Percentiles rank a stretch among this genome's conserved stretches.
Conservation (phyloP, 2,329 filamentous ascomycete species). For the Clonostachys chloroleuca region DNA sequence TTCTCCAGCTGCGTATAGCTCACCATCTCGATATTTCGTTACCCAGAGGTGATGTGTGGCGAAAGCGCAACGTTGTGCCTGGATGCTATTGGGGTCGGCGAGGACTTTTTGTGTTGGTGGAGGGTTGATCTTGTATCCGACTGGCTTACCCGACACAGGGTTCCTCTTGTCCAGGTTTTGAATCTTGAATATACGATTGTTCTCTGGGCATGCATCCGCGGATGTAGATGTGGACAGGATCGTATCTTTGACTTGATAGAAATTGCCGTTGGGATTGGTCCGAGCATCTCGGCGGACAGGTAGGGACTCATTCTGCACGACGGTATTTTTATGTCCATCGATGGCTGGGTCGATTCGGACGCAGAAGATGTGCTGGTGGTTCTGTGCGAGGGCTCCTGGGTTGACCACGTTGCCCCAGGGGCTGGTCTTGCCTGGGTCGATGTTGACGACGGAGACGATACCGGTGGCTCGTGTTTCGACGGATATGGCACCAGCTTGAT, state of each 20-base stretch:
- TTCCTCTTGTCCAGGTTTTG: conserved; percentile 38
- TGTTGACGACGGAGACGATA: conserved; percentile 37
- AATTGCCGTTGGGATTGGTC: conserved; percentile 46
- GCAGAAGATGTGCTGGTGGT: conserved; percentile 65
- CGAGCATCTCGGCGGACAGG: conserved; percentile 33
- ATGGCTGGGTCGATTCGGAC: conserved; percentile 58
- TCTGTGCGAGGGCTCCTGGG: conserved; percentile 56
- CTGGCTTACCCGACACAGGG: conserved; percentile 34
- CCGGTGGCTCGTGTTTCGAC: conserved; percentile 29
- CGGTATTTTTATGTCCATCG: conserved; percentile 53
- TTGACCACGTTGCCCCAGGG: conserved; percentile 56
- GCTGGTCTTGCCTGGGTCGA: conserved; percentile 49
- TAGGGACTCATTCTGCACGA: conserved; percentile 35
- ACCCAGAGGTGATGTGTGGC: conserved; percentile 39
- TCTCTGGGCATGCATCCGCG: conserved; percentile 42
- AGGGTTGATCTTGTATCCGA: conserved; percentile 41
- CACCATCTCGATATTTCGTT: conserved; percentile 35
- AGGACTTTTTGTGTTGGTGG: conserved; percentile 30
- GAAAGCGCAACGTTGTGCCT: conserved; percentile 33
- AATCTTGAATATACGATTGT: conserved; percentile 45
- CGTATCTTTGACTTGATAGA: conserved; percentile 35
- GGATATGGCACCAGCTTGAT: conserved; percentile 40
- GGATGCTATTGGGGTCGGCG: conserved; percentile 30
- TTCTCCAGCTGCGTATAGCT: conserved; percentile 36
- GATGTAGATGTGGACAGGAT: conserved; percentile 37